Base-by-base conservation (phyloP, 805 yeast genomes). In the Sporopachydermia quercuum region DNA sequence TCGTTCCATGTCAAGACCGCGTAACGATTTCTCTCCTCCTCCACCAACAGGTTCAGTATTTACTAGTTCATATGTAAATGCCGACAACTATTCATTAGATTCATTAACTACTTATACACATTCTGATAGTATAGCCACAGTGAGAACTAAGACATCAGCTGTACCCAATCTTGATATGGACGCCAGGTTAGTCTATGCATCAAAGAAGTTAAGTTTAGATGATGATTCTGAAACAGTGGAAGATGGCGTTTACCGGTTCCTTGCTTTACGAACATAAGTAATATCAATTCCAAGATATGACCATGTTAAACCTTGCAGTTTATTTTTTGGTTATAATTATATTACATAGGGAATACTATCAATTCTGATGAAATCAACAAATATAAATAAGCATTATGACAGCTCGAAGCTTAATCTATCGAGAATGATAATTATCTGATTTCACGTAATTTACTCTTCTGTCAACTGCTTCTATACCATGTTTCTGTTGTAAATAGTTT, bases 81-180 rank as follows among this genome's bases (percentile, higher is more conserved):
- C 30, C n/a, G 30, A 23, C n/a, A 23, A n/a, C n/a, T 23, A 23
- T n/a, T 23, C 30, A 23, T 23, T 23, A 23, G 30, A 23, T 23
- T 8, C 30, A 8, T 23, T 23, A 23, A 23, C 30, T 23, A 23
- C 30, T 8, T 23, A 23, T n/a, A 23, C 30, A n/a, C 30, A 23
- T 23, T 23, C 30, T 23, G 30, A 23, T 8, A 8, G 13, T 23
- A 23, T 23, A 23, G 30, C 30, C n/a, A 8, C 30, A n/a, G 30
- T 23, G 30, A 23, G 30, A n/a, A 23, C 30, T 23, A 8, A 23
- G n/a, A 23, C 30, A 8, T 8, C 30, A 8, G 8, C 30, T n/a
- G 30, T 23, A 8, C 13, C 13, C 8, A n/a, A n/a, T 8, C 30
- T n/a, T 8, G 30, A 23, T 8, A 8, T 23, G 30, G 30, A 23